Conservation (phyloP, 306 rosid species). For the Medicago truncatula region DNA sequence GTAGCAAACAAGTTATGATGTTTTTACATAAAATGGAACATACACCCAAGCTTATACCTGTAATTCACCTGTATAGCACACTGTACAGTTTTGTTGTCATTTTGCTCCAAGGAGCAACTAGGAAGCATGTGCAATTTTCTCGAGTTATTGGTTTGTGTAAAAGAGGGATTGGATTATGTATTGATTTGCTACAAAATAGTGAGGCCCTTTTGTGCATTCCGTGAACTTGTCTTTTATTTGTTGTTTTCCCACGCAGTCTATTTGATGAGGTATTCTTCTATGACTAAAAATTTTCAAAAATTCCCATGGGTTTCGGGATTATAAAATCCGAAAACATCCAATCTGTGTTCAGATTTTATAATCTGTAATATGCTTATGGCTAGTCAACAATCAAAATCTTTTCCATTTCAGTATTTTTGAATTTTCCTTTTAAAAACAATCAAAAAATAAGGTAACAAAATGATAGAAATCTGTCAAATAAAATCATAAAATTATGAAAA, state of each 20-base stretch:
- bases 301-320: too few species aligned
- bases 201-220: slow-evolving; percentile 49
- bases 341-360: too few species aligned
- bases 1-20: slow-evolving; percentile 41
- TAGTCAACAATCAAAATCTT: too few species aligned
- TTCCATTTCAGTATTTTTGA: too few species aligned
- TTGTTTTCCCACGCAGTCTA: not conserved
- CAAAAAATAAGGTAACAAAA: too few species aligned
- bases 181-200: slow-evolving; percentile 42
- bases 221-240: slow-evolving; percentile 9
- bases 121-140: slow-evolving; percentile 54
- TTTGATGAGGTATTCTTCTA: too few species aligned
- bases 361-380: too few species aligned
- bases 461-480: too few species aligned
- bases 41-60: slow-evolving; percentile 37
- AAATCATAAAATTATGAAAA: too few species aligned
- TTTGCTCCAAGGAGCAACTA: slow-evolving; percentile 45
- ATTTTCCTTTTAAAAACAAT: too few species aligned
- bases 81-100: slow-evolving; percentile 67
- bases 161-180: slow-evolving; percentile 53
- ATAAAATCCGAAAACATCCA: too few species aligned
- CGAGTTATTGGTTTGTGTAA: slow-evolving; percentile 45
- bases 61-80: slow-evolving; percentile 67
- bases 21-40: slow-evolving; percentile 36
- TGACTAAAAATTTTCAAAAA: too few species aligned